These are phyloP conservation scores for Trichosporon sp. DNA, from an alignment of 1,284 basidiomycete species.

Conservation along the genomic window DNA sequence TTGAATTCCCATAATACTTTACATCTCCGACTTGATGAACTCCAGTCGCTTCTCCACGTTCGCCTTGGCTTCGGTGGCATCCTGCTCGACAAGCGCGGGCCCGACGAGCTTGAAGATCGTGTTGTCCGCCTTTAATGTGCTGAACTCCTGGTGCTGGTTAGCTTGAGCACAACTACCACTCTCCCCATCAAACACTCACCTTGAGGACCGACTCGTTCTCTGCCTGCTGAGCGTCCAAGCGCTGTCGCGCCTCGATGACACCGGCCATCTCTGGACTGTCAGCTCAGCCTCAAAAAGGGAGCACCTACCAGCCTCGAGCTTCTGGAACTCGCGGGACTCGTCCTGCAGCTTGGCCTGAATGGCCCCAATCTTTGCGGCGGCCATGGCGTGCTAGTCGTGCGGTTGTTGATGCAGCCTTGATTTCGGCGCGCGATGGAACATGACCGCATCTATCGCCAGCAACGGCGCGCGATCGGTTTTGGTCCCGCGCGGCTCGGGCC, in stretches of 20 bases:
- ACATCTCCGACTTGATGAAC: conserved; percentile 91
- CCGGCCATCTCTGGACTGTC: conserved; percentile 64
- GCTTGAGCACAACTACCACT: not conserved
- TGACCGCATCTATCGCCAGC: conserved; percentile 1
- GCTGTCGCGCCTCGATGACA: conserved; percentile 75
- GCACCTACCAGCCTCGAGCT: conserved; percentile 65
- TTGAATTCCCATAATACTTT: not conserved
- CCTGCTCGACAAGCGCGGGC: conserved; percentile 87
- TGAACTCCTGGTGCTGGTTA: conserved; percentile 70
- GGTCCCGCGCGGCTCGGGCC: conserved; percentile 25
- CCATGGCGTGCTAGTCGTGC: conserved; percentile 34
- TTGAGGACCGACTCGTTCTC: conserved; percentile 93
- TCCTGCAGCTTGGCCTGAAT: conserved; percentile 62
- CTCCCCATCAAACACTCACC: conserved; percentile 58
- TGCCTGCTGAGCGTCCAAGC: conserved; percentile 81
- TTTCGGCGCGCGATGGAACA: conserved; percentile 6
- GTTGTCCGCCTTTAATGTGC: conserved; percentile 72
- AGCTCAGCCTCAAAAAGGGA: not conserved
- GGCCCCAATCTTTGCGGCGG: conserved; percentile 40
- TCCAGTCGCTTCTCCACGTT: conserved; percentile 91
- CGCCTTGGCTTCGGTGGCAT: conserved; percentile 79
- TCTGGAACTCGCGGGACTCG: conserved; percentile 73
- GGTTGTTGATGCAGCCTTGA: conserved; percentile 9
- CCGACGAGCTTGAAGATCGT: conserved; percentile 90
- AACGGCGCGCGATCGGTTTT: conserved; percentile 2